Evolutionary conservation across 148 eudicot species (phyloP).

Genomic region (Heliosperma pusillum): DNA sequence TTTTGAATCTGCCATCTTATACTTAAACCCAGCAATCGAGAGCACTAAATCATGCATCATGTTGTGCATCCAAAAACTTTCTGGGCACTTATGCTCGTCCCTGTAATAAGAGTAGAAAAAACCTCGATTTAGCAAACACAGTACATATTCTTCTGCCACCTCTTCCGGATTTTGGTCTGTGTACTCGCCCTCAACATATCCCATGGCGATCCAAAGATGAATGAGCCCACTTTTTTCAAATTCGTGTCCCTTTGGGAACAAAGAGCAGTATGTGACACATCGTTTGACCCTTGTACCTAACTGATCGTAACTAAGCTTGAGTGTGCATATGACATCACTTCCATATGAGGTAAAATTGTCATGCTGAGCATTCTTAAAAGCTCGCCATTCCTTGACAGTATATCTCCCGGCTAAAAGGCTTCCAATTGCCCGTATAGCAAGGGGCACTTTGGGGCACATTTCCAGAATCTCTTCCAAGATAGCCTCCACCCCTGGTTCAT

Average conservation of each 20-base stretch:
- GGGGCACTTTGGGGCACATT: neutral
- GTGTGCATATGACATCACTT: neutral
- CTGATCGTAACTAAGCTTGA: neutral
- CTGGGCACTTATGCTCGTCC: neutral
- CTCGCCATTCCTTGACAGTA: neutral
- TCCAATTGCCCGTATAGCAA: neutral
- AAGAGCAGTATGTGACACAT: neutral
- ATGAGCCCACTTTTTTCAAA: neutral
- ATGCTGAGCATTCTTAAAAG: neutral
- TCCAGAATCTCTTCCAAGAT: neutral
- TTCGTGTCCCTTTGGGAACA: neutral
- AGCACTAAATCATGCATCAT: constrained; percentile 5
- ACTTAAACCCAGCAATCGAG: constrained; percentile 10
- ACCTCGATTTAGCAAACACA: neutral
- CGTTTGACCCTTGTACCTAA: neutral
- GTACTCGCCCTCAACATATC: neutral
- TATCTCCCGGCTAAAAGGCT: neutral
- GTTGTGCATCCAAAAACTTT: neutral
- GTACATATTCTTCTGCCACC: neutral
- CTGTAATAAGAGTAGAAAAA: neutral
- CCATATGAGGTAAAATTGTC: neutral
- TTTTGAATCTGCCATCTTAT: constrained; percentile 10
- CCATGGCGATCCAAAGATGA: constrained; percentile 15
- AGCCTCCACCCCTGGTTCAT: neutral
- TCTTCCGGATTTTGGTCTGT: constrained; percentile 5